Evolutionary conservation across 1,284 basidiomycete species (phyloP), one percentile per base, ranked within the genome.

Genomic region (Ustilago loliicola): DNA sequence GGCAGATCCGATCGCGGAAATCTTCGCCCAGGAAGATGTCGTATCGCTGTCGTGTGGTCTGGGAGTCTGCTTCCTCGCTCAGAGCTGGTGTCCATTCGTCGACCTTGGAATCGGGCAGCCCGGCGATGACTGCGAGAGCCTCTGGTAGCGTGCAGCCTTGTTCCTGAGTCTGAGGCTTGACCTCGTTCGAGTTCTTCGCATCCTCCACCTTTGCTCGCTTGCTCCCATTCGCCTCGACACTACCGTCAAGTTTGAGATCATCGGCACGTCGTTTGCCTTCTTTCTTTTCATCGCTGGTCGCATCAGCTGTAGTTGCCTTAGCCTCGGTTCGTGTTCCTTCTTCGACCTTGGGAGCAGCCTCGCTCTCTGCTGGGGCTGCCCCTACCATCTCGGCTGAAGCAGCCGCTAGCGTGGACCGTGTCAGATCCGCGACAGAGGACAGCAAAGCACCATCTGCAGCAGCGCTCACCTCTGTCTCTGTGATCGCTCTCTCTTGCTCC

Each of bases 1-100:
- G 77, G 69, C 87, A 88, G 63, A 87, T 83, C 3, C 82, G 62
- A 15, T 76, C 66, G 32, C 85, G 83, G 73, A 85, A 88, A 9
- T 79, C 83, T n/a, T 86, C 83, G 32, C 69, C 71, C 0, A 87
- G 70, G 45, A 81, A 87, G 1, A 87, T 65, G 60, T 87, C 85
- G 52, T 70, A 47, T 13, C 80, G 72, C 25, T 78, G 68, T 23
- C 15, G 29, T n/a, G 45, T 23, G 23, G 8, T 32, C 6, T 40
- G 38, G 11, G 45, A 32, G 6, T 25, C 11, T 0, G 36, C 25
- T 40, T 61, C 52, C n/a, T 61, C 45, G 47, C 61, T 58, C 32
- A 78, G 19, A 1, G 76, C 72, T 23, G 76, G 76, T 15, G 47
- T 62, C 66, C 67, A 78, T 15, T 71, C 65, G 45, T 78, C 66